Evolutionary conservation across 306 rosid species (phyloP), one percentile per base, ranked within the genome.

Genomic region (Trifolium fragiferum): DNA sequence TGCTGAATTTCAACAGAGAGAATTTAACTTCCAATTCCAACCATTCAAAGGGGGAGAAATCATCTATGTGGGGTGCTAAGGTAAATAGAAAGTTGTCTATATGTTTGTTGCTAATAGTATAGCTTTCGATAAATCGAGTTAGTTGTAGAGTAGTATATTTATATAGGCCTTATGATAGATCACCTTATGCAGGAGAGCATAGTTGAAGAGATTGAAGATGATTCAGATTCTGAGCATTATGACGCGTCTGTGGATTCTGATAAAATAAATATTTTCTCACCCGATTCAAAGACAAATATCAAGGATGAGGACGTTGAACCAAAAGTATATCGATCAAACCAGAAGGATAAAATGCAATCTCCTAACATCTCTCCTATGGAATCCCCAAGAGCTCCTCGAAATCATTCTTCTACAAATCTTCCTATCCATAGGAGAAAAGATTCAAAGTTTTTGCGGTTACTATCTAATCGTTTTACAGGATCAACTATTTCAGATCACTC

Each of bases 171-270:
- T 50, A 49, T 75, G 72, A 41, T 62, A 33, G 19, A 65, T 66
- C 40, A 44, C 62, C 58, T 68, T 81, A 49, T 86, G 76, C 85
- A 93, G 97, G 87, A 81, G 51, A 77, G 72, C 12, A 81, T 80
- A 80, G 66, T 72, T 25, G 90, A 85, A 72, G 97, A 90, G 78
- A 81, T 76, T 78, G 92, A 85, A 81, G 82, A 85, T 11, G 86
- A 84, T 21, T 87, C 81, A 12, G 92, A 88, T 73, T 81, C 82
- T 62, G 94, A 87, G 38, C 81, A 83, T 25, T 74, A 80, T 63
- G 92, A 84, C 55, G 76, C 81, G 66, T 80, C 61, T 64, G 78
- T 69, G 81, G 80, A 82, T 60, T 85, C 82, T 20, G 81, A 78
- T 33, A 78, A 68, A 68, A 76, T 44, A 60, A 82, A 74, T 43